Conservation (phyloP, 768 basidiomycete genomes). For the Suillus brevipes region DNA sequence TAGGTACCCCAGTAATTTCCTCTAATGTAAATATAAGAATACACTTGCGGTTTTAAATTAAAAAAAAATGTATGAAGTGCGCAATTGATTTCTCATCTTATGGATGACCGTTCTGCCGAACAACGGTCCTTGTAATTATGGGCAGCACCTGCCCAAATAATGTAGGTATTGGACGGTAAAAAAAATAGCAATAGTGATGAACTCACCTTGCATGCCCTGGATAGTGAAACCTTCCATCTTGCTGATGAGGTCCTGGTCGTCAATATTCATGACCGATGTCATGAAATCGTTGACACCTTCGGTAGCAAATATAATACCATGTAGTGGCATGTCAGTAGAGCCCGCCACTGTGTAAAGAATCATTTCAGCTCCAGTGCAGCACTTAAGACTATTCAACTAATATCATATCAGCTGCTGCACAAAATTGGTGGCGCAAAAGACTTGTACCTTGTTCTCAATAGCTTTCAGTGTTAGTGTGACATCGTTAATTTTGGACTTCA, state of each 20-base stretch:
- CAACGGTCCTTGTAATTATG: neutral
- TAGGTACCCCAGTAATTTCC: slow-evolving; percentile 5
- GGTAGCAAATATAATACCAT: neutral
- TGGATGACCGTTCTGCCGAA: neutral
- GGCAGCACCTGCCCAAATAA: neutral
- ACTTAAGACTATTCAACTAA: neutral
- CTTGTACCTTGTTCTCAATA: neutral
- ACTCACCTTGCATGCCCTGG: slow-evolving; percentile 10
- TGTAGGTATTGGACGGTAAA: neutral
- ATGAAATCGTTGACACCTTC: neutral
- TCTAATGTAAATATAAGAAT: slow-evolving; percentile 1
- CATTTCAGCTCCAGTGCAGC: neutral
- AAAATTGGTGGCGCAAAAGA: neutral
- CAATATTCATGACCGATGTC: neutral
- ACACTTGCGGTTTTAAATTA: no score
- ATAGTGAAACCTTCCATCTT: slow-evolving; percentile 13
- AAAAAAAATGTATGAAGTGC: neutral
- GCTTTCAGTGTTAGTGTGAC: neutral
- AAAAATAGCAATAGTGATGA: neutral
- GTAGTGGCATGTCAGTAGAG: neutral
- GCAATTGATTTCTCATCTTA: neutral
- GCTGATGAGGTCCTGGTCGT: slow-evolving; percentile 8
- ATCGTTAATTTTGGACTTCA: neutral
- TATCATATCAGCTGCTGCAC: neutral
- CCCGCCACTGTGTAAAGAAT: neutral